Conservation (phyloP, 306 rosid species). For the Cicer yamashitae region DNA sequence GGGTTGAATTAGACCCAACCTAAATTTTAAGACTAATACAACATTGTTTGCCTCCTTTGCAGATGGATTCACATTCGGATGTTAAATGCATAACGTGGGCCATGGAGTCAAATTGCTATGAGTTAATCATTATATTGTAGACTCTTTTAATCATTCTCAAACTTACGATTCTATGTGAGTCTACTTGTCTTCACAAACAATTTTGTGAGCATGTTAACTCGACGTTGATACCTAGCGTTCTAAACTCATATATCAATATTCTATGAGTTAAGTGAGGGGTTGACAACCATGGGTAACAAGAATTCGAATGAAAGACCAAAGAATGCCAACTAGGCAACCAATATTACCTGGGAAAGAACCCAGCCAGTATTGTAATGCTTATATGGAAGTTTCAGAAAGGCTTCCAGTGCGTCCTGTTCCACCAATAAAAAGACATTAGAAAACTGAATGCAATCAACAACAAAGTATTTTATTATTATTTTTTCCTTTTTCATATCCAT, state of each 20-base stretch:
- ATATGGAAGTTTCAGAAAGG: conserved; percentile 79
- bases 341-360: conserved; percentile 95
- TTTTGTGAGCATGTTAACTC: neutral
- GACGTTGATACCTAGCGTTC: neutral
- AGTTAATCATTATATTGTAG: neutral
- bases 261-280: neutral
- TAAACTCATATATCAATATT: neutral
- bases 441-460: conserved; percentile 38
- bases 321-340: conserved; percentile 25
- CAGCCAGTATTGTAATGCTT: conserved; percentile 96
- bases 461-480: conserved; percentile 34
- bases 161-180: neutral
- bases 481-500: conserved; percentile 7
- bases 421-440: conserved; percentile 43
- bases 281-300: conserved; percentile 12
- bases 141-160: neutral
- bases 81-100: neutral
- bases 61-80: neutral
- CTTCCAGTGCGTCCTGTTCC: conserved; percentile 89
- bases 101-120: too few species aligned
- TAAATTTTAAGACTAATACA: neutral
- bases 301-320: conserved; percentile 25
- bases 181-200: neutral
- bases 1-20: too few species aligned
- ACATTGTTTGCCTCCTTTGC: neutral